These are phyloP conservation scores for Triangularia setosa DNA, from an alignment of 2,329 filamentous ascomycete genomes.

Conservation along the genomic window DNA sequence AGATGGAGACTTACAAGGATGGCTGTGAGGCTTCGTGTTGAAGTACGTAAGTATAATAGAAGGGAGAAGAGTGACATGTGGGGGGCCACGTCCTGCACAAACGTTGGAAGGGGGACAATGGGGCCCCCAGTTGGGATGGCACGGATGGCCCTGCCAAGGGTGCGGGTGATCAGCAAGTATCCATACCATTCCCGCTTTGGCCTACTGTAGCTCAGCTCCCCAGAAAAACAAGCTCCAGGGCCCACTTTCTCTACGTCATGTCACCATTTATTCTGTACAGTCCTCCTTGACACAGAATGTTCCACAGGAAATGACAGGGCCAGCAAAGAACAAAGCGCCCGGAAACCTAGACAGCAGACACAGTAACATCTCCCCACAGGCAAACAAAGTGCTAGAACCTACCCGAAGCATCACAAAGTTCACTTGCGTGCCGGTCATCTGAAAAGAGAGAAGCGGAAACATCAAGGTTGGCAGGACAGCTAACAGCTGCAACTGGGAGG, in stretches of 20 bases:
- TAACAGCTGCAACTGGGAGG: not conserved
- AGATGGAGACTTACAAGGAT: not conserved
- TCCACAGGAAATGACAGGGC: not conserved
- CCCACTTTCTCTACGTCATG: not conserved
- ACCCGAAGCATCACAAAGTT: not conserved
- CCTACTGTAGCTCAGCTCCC: not conserved
- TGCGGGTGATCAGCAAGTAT: constrained; percentile 4
- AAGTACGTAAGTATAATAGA: not conserved
- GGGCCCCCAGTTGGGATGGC: not conserved
- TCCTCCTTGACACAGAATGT: not conserved
- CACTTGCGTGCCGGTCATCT: not conserved
- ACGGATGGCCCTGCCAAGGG: constrained; percentile 3
- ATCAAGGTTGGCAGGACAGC: not conserved
- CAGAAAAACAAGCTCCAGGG: not conserved
- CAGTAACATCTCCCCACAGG: not conserved
- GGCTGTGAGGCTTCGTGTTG: not conserved
- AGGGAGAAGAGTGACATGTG: not conserved
- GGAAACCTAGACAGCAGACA: not conserved
- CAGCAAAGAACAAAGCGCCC: not conserved
- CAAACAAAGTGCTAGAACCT: not conserved
- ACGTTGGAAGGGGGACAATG: constrained; percentile 1
- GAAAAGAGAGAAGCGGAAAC: not conserved
- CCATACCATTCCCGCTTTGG: not conserved
- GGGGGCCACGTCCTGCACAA: not conserved
- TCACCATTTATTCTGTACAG: not conserved